phyloP scores from a whole-genome alignment of 805 yeast genomes.

The Candida vartiovaarae region DNA sequence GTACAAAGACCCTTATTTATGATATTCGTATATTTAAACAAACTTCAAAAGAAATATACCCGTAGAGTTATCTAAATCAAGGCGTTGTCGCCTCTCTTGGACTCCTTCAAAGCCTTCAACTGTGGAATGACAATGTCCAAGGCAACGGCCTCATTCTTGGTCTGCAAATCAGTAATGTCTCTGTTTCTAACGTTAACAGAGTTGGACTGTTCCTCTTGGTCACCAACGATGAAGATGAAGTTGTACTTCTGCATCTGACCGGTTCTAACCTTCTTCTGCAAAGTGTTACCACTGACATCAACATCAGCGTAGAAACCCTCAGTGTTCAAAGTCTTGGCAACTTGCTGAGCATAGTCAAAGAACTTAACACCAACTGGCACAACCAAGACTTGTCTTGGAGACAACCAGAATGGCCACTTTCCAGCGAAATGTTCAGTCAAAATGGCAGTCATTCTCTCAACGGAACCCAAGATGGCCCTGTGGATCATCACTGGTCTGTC shows the following conservation, averaged over 20 bases:
- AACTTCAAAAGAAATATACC: not conserved
- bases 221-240: slow-evolving; percentile 96
- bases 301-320: slow-evolving; percentile 88
- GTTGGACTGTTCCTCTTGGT: slow-evolving; percentile 71
- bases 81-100: slow-evolving; percentile 67
- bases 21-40: not conserved
- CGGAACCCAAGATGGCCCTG: slow-evolving; percentile 97
- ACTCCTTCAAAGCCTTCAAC: slow-evolving; percentile 59
- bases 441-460: slow-evolving; percentile 98
- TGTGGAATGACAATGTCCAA: slow-evolving; percentile 67
- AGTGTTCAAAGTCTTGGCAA: slow-evolving; percentile 59
- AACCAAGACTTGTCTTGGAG: slow-evolving; percentile 96
- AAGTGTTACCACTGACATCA: slow-evolving; percentile 90
- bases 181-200: slow-evolving; percentile 95
- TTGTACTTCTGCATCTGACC: slow-evolving; percentile 94
- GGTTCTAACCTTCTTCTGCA: slow-evolving; percentile 95
- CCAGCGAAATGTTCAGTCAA: slow-evolving; percentile 98
- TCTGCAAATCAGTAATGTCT: slow-evolving; percentile 88
- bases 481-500: slow-evolving; percentile 98
- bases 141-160: slow-evolving; percentile 77
- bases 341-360: slow-evolving; percentile 81
- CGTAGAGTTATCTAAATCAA: slow-evolving; percentile 10
- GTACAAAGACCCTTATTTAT: too few species aligned
- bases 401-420: slow-evolving; percentile 99
- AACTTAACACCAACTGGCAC: slow-evolving; percentile 96